phyloP scores from a whole-genome alignment of 2,329 filamentous ascomycete species.

The Microcera coccophila region DNA sequence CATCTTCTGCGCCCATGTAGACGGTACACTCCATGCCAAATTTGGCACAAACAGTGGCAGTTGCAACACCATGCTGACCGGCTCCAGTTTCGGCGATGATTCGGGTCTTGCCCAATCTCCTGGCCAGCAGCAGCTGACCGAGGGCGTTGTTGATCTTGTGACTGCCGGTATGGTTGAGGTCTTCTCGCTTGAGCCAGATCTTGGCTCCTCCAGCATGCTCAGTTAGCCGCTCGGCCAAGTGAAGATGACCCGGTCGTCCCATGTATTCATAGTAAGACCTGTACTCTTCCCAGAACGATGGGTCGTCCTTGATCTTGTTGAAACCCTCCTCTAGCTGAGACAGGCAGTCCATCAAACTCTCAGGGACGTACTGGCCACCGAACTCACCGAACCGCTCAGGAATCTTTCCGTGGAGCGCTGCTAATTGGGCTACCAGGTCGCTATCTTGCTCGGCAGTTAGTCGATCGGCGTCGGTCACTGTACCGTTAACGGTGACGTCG shows the following conservation, averaged over 20 bases:
- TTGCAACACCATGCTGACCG: constrained; percentile 96
- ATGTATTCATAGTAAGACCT: constrained; percentile 96
- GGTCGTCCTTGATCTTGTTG: constrained; percentile 79
- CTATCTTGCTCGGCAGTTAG: constrained; percentile 53
- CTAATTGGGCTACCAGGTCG: constrained; percentile 75
- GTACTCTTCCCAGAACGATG: constrained; percentile 95
- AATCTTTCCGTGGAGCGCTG: constrained; percentile 74
- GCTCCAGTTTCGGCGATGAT: constrained; percentile 98
- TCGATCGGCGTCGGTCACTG: constrained; percentile 65
- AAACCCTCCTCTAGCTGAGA: constrained; percentile 88
- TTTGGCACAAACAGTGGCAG: constrained; percentile 94
- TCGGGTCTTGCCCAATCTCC: constrained; percentile 84
- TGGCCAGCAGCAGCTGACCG: constrained; percentile 84
- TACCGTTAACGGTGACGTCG: constrained; percentile 52
- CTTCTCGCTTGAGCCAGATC: constrained; percentile 97
- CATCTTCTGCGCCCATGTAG: constrained; percentile 98
- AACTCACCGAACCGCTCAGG: constrained; percentile 92
- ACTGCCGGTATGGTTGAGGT: constrained; percentile 94
- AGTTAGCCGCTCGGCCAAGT: constrained; percentile 83
- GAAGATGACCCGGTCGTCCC: constrained; percentile 87
- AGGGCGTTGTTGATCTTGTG: constrained; percentile 99
- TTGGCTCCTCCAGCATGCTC: constrained; percentile 87
- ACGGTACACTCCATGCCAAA: constrained; percentile 98
- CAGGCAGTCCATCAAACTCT: constrained; percentile 96
- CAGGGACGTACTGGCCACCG: constrained; percentile 94